Evolutionary conservation across 2,329 filamentous ascomycete genomes (phyloP).

Genomic region (Exserohilum turcica): DNA sequence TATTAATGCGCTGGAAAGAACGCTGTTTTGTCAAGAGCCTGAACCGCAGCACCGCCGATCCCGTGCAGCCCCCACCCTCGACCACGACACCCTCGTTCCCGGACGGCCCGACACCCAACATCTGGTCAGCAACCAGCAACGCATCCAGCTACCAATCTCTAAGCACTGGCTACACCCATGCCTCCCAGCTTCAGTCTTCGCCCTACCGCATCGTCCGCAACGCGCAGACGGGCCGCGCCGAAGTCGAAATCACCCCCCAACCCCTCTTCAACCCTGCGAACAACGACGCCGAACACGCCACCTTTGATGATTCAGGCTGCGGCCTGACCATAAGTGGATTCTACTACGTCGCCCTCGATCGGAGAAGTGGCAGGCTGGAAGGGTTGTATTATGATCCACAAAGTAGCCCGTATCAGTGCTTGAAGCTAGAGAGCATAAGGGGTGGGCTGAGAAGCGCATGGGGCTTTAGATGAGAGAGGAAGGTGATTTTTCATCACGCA

Average conservation of each 20-base stretch:
- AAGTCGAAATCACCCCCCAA: conserved; percentile 19
- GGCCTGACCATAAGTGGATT: conserved; percentile 61
- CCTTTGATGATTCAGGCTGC: conserved; percentile 43
- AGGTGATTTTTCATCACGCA: background rate
- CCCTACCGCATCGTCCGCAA: conserved; percentile 27
- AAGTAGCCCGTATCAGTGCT: conserved; percentile 59
- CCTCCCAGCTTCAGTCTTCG: conserved; percentile 13
- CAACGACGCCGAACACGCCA: conserved; percentile 27
- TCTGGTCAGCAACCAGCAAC: conserved; percentile 6
- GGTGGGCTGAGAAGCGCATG: conserved; percentile 47
- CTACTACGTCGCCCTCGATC: conserved; percentile 58
- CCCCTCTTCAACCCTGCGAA: conserved; percentile 2
- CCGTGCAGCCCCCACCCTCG: conserved; percentile 18
- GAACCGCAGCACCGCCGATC: conserved; percentile 22
- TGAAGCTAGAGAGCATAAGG: conserved; percentile 50
- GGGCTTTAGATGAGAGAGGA: conserved; percentile 43
- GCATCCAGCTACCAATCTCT: background rate
- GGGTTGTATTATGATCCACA: conserved; percentile 62
- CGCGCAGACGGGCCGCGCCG: conserved; percentile 15
- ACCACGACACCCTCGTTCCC: conserved; percentile 10
- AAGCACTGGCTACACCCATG: background rate
- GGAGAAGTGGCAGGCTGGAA: conserved; percentile 55
- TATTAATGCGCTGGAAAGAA: conserved; percentile 64
- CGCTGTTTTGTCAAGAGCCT: conserved; percentile 53
- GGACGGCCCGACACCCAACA: conserved; percentile 5